Evolutionary conservation across 768 basidiomycete genomes (phyloP), one percentile per base, ranked within the genome.

Genomic region (Tephrocybe sp.): DNA sequence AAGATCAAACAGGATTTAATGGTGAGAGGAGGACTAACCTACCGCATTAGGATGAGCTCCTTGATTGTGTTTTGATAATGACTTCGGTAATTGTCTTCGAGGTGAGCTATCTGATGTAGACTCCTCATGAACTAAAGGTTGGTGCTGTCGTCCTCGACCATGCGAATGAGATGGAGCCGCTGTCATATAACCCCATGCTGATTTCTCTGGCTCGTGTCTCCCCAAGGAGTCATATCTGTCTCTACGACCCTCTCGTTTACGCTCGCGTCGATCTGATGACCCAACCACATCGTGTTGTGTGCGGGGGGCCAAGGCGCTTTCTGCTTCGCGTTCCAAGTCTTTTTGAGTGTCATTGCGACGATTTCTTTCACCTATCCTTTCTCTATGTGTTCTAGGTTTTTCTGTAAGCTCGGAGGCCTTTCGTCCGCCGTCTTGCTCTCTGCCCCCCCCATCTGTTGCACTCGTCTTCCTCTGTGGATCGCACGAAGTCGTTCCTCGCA

Each of bases 91-190:
- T 3, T 46, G 39, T 39, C 56, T 65, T 34, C 49, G 56, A 39
- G 53, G 54, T 26, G 68, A 69, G 42, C 61, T 66, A 45, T 72
- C 70, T 19, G 72, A 69, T 38, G 62, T 69, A 20, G 69, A 62
- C 23, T 60, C 62, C 41, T 65, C 70, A 23, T 70, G 67, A 14
- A 57, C 55, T 36, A 62, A 57, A 39, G 40, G 52, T 32, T 38
- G 34, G 41, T 36, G 45, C 9, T 35, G 48, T 20, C 12, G 45
- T 44, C 3, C 34, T 22, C n/a, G 19, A 14, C 30, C 22, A 19
- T 32, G 39, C 11, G 23, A 26, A 4, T 49, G 47, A 14, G 33
- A 31, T 19, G 16, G 20, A 14, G 11, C 17, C 7, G 17, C 36
- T 30, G 43, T 38, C 16, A 34, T 47, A 19, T 47, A 39, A 19